Percentiles rank a stretch among this genome's conserved stretches.
Evolutionary conservation across 768 basidiomycete genomes (phyloP).

Genomic region (Xanthoconium purpureum): DNA sequence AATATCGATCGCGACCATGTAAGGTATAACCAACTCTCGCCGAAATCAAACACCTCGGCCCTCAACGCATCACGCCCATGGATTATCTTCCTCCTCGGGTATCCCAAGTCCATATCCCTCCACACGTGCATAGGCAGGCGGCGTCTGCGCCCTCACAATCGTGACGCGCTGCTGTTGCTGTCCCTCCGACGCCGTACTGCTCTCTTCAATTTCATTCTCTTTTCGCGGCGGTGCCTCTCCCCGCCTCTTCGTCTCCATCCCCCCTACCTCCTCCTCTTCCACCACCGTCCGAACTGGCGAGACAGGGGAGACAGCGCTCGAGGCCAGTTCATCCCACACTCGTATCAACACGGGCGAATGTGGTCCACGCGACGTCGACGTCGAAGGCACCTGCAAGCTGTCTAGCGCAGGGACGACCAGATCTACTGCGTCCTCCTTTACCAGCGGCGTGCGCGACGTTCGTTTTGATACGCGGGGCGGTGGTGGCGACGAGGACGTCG

Average conservation of each 20-base stretch:
- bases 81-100: conserved; percentile 24
- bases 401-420: conserved; percentile 53
- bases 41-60: no score
- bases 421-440: conserved; percentile 75
- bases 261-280: not conserved
- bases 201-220: not conserved
- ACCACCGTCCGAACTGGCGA: not conserved
- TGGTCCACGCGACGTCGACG: conserved; percentile 10
- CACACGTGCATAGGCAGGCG: conserved; percentile 14
- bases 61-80: conserved; percentile 20
- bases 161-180: not conserved
- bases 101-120: conserved; percentile 8
- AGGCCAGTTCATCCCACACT: conserved; percentile 22
- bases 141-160: conserved; percentile 16
- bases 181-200: not conserved
- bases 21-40: not conserved
- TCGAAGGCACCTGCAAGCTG: conserved; percentile 13
- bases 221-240: no score
- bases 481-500: not conserved
- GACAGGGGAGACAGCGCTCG: not conserved
- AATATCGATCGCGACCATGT: not conserved
- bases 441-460: conserved; percentile 18
- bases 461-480: conserved; percentile 6
- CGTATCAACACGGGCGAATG: conserved; percentile 24
- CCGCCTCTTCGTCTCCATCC: no score